Evolutionary conservation across 2,329 filamentous ascomycete genomes (phyloP).

Genomic region (Cytospora chrysosperma): DNA sequence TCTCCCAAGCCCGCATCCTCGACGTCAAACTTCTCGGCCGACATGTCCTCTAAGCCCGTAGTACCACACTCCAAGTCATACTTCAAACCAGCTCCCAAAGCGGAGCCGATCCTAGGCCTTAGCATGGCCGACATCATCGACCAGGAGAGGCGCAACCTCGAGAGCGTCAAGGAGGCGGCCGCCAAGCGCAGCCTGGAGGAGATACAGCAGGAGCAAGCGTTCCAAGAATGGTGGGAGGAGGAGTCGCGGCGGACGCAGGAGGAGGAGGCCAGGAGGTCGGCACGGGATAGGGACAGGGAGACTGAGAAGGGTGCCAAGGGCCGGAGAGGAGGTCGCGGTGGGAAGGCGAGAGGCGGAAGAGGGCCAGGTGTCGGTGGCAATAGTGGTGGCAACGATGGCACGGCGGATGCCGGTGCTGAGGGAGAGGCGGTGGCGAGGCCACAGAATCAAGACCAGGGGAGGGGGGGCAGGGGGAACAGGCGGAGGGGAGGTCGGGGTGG

Average conservation of each 20-base stretch:
- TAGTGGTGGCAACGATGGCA: conserved; percentile 1
- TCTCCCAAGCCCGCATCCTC: conserved; percentile 18
- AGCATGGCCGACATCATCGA: conserved; percentile 87
- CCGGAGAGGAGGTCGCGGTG: conserved; percentile 20
- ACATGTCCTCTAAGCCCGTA: conserved; percentile 40
- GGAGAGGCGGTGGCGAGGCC: conserved; percentile 7
- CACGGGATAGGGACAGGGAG: conserved; percentile 44
- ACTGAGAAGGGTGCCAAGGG: conserved; percentile 24
- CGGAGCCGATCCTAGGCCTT: conserved; percentile 64
- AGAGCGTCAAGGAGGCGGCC: conserved; percentile 75
- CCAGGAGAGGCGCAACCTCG: conserved; percentile 82
- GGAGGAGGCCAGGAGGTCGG: conserved; percentile 49
- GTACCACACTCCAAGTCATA: conserved; percentile 62
- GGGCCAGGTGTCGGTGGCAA: conserved; percentile 12
- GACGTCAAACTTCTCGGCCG: conserved; percentile 28
- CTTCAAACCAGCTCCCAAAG: conserved; percentile 55
- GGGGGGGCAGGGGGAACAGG: conserved; percentile 14
- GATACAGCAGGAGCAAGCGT: conserved; percentile 95
- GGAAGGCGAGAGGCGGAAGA: conserved; percentile 20
- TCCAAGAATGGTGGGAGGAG: conserved; percentile 94
- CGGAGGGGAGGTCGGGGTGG: conserved; percentile 17
- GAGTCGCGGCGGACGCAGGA: conserved; percentile 73
- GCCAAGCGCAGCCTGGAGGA: conserved; percentile 89
- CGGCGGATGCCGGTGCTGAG: background rate
- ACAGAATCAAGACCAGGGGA: conserved; percentile 7